A percentile compares a stretch with the other conserved stretches of the same genome.
Evolutionary conservation across 441 rosid genomes (phyloP).

Genomic region (Rhodomyrtus psidioides): DNA sequence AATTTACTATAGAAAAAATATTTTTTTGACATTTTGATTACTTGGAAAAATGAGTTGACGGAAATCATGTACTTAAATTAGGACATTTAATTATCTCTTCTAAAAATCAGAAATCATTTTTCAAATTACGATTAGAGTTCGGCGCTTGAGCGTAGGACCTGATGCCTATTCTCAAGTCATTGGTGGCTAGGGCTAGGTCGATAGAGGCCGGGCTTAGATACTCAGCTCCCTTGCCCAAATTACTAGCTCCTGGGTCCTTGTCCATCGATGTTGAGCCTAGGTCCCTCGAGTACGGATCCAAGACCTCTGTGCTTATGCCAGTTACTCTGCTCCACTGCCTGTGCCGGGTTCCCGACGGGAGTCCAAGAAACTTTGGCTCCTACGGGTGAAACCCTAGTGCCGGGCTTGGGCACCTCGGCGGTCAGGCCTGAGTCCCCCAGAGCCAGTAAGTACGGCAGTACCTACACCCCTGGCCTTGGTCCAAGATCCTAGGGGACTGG

Average conservation of each 20-base stretch:
- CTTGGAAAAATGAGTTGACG: neutral
- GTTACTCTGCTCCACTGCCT: rapidly evolving
- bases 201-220: rapidly evolving
- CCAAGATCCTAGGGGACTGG: neutral
- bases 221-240: neutral
- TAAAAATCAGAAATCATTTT: neutral
- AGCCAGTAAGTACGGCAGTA: rapidly evolving
- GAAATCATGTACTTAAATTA: neutral
- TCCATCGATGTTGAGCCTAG: neutral
- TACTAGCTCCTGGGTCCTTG: neutral
- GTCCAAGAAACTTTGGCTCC: neutral
- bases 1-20: neutral
- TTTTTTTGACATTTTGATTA: neutral
- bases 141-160: rapidly evolving
- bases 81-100: rapidly evolving
- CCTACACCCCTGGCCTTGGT: neutral
- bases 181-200: neutral
- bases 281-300: rapidly evolving
- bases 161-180: rapidly evolving
- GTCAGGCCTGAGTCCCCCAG: neutral
- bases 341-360: rapidly evolving
- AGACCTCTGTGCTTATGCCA: rapidly evolving
- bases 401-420: neutral
- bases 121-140: neutral
- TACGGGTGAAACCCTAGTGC: neutral